phyloP scores from a whole-genome alignment of 352 stramenopile genomes.

The Phytophthora citricola region DNA sequence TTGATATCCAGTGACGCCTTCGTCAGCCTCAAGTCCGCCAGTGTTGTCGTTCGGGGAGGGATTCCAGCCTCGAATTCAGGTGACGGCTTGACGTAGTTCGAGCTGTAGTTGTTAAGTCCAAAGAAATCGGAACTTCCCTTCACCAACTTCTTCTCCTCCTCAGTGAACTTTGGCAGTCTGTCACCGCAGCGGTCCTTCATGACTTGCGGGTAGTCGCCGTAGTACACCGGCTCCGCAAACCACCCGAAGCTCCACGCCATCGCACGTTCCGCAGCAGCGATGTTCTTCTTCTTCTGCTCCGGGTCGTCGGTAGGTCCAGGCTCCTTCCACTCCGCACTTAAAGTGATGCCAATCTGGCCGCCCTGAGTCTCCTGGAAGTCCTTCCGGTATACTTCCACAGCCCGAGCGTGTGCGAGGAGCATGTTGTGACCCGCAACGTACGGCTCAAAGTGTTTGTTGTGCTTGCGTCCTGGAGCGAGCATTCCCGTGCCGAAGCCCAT shows the following conservation, averaged over 20 bases:
- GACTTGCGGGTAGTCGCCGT: constrained; percentile 92
- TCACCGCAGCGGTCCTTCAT: constrained; percentile 87
- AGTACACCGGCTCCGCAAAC: constrained; percentile 92
- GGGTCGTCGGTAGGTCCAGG: constrained; percentile 53
- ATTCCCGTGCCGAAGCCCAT: constrained; percentile 86
- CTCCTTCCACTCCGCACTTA: constrained; percentile 91
- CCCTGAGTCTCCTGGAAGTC: constrained; percentile 71
- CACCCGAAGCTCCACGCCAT: constrained; percentile 90
- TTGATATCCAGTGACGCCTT: constrained; percentile 40
- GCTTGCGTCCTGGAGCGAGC: constrained; percentile 73
- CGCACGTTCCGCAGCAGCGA: constrained; percentile 69
- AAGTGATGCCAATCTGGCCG: constrained; percentile 89
- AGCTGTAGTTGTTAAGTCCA: constrained; percentile 94
- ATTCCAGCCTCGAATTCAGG: constrained; percentile 38
- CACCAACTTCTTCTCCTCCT: constrained; percentile 81
- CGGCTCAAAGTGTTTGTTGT: constrained; percentile 63
- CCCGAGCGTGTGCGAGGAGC: constrained; percentile 84
- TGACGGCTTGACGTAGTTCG: constrained; percentile 45
- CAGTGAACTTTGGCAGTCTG: constrained; percentile 90
- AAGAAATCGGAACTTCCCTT: constrained; percentile 92
- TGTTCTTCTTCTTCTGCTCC: constrained; percentile 57
- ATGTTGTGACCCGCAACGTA: constrained; percentile 89
- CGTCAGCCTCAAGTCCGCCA: constrained; percentile 43
- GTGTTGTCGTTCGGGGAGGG: constrained; percentile 33
- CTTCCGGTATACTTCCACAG: constrained; percentile 84